Base-by-base conservation (phyloP, 2,329 filamentous ascomycete genomes). In the Epicoccum nigrum region DNA sequence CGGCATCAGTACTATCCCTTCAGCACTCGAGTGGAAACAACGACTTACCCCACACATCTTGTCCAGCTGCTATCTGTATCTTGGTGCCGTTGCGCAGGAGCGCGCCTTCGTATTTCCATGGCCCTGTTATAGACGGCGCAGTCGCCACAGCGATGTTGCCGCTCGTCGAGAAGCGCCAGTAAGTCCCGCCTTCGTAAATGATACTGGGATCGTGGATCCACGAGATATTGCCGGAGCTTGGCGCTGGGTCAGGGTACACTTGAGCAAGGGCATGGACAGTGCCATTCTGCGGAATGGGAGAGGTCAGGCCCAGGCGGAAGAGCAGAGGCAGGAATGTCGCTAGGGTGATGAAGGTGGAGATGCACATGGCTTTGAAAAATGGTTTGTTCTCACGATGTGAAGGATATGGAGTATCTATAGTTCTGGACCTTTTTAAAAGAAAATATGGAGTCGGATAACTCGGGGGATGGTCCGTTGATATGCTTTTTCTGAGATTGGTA, bases 161-260 rank as follows among this genome's bases (percentile, higher is more conserved):
- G 11, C 75, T 75, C 0, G 79, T 81, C 1, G 78, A 77, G 54
- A 82, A 82, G 4, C 78, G 75, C 61, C 77, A 81, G 58, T 81
- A 82, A 1, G 54, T 74, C 1, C 74, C 73, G 47, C 80, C 75
- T 45, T 78, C 72, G 8, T 67, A 69, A 54, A 79, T 74, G 23
- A 81, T 57, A 6, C 68, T 66, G 1, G 79, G 79, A 48, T 82
- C 79, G 42, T 81, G 78, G 1, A 74, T 65, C 48, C 72, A 71
- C 12, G 62, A 66, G 56, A 73, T 77, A 27, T 64, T 65, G 6
- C 76, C 76, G 4, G 58, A 58, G 58, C 74, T 77, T 13, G 58
- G 42, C n/a, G 69, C 60, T n/a, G 75, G 74, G 21, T 70, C 61
- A 17, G 73, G 60, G 25, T 60, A 64, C 12, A n/a, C n/a, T n/a